phyloP scores from a whole-genome alignment of 208 protist genomes.

The Acanthamoeba polyphaga region DNA sequence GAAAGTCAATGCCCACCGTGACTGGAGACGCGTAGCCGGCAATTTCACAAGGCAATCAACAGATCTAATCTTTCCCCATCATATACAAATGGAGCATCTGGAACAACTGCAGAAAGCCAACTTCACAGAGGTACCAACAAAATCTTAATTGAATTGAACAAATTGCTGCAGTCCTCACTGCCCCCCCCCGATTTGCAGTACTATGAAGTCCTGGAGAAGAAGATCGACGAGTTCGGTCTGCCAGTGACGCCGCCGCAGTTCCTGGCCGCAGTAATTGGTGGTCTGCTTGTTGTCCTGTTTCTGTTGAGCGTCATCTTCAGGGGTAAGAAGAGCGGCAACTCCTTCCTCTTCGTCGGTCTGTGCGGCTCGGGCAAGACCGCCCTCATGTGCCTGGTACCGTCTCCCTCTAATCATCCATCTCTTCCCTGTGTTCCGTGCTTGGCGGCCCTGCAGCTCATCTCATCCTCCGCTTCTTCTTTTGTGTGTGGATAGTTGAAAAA shows the following conservation, averaged over 20 bases:
- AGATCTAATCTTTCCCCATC: neutral
- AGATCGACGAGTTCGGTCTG: slow-evolving; percentile 21
- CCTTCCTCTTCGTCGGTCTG: slow-evolving; percentile 44
- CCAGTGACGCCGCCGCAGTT: slow-evolving; percentile 33
- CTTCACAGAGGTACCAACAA: neutral
- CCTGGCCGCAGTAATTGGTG: neutral
- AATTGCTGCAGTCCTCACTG: neutral
- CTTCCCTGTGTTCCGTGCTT: neutral
- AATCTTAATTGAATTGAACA: neutral
- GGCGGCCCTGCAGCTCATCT: neutral
- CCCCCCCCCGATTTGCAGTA: neutral
- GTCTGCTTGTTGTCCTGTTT: slow-evolving; percentile 43
- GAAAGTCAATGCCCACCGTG: no score
- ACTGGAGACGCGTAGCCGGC: no score
- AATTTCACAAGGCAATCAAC: neutral
- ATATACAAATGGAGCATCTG: neutral
- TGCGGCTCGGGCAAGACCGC: slow-evolving; percentile 69
- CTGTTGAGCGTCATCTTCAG: slow-evolving; percentile 13
- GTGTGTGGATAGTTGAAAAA: neutral
- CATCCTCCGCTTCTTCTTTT: neutral
- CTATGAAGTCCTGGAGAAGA: slow-evolving; percentile 34
- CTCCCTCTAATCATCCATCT: neutral
- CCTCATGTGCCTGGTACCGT: neutral
- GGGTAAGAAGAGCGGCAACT: neutral
- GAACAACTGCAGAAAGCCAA: slow-evolving; percentile 1